phyloP scores from a whole-genome alignment of 306 rosid genomes.

The Macrotyloma uniflorum region DNA sequence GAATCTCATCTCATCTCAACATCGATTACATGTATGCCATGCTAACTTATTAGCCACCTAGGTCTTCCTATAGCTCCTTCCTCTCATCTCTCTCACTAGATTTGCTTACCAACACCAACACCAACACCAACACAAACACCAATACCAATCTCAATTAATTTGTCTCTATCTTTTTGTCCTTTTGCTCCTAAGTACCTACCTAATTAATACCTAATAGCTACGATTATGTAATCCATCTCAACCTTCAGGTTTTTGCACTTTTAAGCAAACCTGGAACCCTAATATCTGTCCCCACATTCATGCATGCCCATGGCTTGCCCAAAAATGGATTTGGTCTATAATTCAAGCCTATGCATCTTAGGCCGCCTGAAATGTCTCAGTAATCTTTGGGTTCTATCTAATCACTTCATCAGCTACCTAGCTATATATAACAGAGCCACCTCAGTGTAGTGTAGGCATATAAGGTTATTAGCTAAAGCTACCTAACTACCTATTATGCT shows the following conservation, averaged over 20 bases:
- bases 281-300: constrained; percentile 40
- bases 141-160: constrained; percentile 25
- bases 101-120: no score
- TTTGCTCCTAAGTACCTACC: constrained; percentile 40
- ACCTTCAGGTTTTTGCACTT: constrained; percentile 44
- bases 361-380: constrained; percentile 52
- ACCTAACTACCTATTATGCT: constrained; percentile 15
- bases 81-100: no score
- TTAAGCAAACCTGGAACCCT: constrained; percentile 57
- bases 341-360: constrained; percentile 38
- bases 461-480: background rate
- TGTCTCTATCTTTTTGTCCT: constrained; percentile 47
- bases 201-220: constrained; percentile 17
- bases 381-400: constrained; percentile 48
- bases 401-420: constrained; percentile 39
- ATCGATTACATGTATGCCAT: constrained; percentile 19
- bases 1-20: background rate
- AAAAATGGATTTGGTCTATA: constrained; percentile 46
- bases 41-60: constrained; percentile 13
- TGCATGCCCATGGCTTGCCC: constrained; percentile 46
- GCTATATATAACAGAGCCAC: background rate
- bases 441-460: background rate
- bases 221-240: constrained; percentile 22
- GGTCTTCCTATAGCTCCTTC: no score
- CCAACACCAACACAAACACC: background rate